Evolutionary conservation across 2,329 filamentous ascomycete species (phyloP).

Genomic region (Diaporthe caulivora): DNA sequence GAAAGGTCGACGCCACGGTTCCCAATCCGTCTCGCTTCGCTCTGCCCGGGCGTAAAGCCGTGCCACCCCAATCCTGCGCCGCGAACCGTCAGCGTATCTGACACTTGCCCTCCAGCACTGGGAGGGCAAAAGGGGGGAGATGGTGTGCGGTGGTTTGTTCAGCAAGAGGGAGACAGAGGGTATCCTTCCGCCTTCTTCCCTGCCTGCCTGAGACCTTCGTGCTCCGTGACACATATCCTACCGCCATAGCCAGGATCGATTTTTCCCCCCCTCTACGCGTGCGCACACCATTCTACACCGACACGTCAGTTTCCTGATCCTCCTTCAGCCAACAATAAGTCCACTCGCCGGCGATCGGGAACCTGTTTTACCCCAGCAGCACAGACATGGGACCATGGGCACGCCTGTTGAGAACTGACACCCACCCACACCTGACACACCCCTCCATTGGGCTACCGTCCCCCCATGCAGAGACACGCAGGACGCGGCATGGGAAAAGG

Average conservation of each 20-base stretch:
- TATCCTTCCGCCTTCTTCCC: too few relatives aligned
- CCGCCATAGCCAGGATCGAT: conserved; percentile 4
- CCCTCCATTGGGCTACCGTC: neutral
- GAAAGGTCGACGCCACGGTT: conserved; percentile 11
- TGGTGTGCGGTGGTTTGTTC: neutral
- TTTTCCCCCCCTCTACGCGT: neutral
- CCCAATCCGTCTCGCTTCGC: conserved; percentile 31
- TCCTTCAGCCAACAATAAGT: neutral
- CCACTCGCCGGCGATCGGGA: conserved; percentile 5
- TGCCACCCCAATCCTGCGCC: conserved; percentile 29
- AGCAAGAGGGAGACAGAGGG: too few relatives aligned
- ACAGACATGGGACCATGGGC: conserved; percentile 11
- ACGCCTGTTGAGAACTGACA: conserved; percentile 21
- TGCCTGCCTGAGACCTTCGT: conserved; percentile 31
- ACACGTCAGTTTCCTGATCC: conserved; percentile 21
- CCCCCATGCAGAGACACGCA: conserved; percentile 27
- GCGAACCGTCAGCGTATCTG: conserved; percentile 22
- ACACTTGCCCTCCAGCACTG: conserved; percentile 27
- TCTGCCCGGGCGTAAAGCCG: conserved; percentile 31
- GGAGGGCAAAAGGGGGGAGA: neutral
- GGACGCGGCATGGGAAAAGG: conserved; percentile 26
- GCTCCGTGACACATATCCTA: conserved; percentile 27
- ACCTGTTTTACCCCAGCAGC: conserved; percentile 27
- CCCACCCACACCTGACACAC: conserved; percentile 17
- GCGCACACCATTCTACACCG: conserved; percentile 8